Evolutionary conservation across 176 grass and related monocot species (phyloP).

Genomic region (Lolium perenne): DNA sequence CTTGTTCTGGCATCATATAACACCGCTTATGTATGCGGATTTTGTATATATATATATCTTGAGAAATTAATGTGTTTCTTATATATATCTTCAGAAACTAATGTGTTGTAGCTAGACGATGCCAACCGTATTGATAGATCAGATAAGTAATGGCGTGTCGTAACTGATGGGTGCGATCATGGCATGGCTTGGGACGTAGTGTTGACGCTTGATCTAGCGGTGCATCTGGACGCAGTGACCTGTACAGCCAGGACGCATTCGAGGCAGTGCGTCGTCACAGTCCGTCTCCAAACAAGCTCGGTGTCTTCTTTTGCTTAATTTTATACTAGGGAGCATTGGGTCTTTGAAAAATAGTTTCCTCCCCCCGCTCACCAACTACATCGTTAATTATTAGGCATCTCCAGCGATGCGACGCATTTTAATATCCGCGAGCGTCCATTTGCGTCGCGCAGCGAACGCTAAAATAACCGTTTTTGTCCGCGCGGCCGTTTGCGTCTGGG

Average conservation of each 20-base stretch:
- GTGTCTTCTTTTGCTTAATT: background rate
- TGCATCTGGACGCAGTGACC: background rate
- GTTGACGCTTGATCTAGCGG: background rate
- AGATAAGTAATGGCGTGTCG: background rate
- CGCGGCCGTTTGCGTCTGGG: too few relatives aligned
- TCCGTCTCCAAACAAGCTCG: background rate
- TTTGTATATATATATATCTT: background rate
- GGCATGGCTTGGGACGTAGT: background rate
- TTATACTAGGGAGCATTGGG: background rate
- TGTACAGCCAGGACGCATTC: background rate
- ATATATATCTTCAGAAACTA: background rate
- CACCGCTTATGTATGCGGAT: background rate
- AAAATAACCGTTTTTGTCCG: too few relatives aligned
- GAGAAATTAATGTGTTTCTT: background rate
- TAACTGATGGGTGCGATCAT: background rate
- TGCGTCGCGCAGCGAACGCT: too few relatives aligned
- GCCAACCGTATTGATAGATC: background rate
- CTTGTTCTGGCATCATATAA: background rate
- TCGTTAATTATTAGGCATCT: background rate
- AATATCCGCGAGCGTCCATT: too few relatives aligned
- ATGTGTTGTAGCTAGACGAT: slow-evolving; percentile 2
- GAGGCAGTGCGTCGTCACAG: background rate
- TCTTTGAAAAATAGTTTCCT: background rate
- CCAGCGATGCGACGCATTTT: too few relatives aligned
- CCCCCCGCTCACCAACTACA: background rate